Percentiles rank a stretch among this genome's conserved stretches.
These are phyloP conservation scores for Aschersonia sp. DNA, from an alignment of 2,329 filamentous ascomycete species.

Conservation along the genomic window DNA sequence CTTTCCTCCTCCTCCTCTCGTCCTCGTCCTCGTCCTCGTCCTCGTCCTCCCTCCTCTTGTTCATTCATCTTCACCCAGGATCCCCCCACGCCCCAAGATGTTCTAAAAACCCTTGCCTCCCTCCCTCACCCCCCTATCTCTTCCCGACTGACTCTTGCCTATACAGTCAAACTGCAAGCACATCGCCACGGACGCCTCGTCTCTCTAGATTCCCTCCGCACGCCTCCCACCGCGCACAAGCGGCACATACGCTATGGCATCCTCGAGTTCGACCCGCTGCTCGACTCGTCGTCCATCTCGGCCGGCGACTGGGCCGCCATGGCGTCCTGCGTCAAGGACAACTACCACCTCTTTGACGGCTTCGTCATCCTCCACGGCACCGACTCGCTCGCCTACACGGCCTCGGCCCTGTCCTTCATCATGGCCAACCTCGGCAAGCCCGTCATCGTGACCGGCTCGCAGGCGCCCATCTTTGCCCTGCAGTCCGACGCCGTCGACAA, in stretches of 20 bases:
- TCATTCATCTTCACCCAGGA: too few relatives aligned
- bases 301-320: conserved; percentile 78
- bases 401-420: conserved; percentile 87
- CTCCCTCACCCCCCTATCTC: background rate
- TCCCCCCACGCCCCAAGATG: too few relatives aligned
- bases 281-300: conserved; percentile 84
- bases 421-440: conserved; percentile 81
- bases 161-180: conserved; percentile 32
- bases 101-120: too few relatives aligned
- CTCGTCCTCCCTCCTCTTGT: too few relatives aligned
- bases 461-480: conserved; percentile 77
- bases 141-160: background rate
- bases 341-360: conserved; percentile 79
- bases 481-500: conserved; percentile 90
- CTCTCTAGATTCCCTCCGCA: conserved; percentile 55
- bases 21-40: too few relatives aligned
- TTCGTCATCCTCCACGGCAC: conserved; percentile 88
- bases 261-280: conserved; percentile 67
- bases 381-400: conserved; percentile 78
- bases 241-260: conserved; percentile 73
- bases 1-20: too few relatives aligned
- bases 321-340: conserved; percentile 61
- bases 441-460: conserved; percentile 70
- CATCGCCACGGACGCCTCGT: conserved; percentile 32
- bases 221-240: conserved; percentile 65